Base-by-base conservation (phyloP, 1,139 yeast genomes). In the Kodamaea derodonti region DNA sequence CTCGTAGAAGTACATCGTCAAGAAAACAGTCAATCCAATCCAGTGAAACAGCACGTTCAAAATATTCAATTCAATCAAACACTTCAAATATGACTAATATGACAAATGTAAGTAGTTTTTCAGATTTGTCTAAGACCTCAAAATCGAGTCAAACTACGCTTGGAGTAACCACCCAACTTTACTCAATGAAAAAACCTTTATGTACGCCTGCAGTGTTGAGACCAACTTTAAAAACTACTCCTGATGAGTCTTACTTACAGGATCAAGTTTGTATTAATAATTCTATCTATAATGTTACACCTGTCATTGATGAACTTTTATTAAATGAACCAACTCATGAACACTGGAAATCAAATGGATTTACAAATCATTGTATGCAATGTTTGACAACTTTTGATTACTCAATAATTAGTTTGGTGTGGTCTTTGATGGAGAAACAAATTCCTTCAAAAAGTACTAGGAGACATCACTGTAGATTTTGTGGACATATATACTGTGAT, bases 191-290 rank as follows among this genome's bases (percentile, higher is more conserved):
- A 42, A 62, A 65, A 41, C 75, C 74, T 8, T 40, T 69, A 35
- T 51, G 63, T 41, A 51, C 59, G 6, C 75, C 75, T 2, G 74
- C 74, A 2, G 74, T 67, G 11, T 52, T 69, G 28, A 50, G 74
- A 26, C 72, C 72, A 6, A 46, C 40, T n/a, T 36, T 29, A 16
- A 40, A 14, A 11, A 27, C 12, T 14, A 10, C 29, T 6, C 15
- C 13, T 5, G 10, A 12, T 13, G 17, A 12, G 18, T 22, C 28
- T 23, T 29, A 17, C 29, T 12, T 24, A 11, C 24, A 20, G 27
- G 33, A 23, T 10, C 18, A 28, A 10, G 33, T 36, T 13, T 14
- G 12, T n/a, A 30, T 36, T 14, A 36, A 36, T 15, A 36, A 36
- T 26, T 18, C 37, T 7, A 14, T 32, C 11, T 38, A 24, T 22